Evolutionary conservation across 192 early-diverging fungal genomes (phyloP), one percentile per base, ranked within the genome.

Genomic region (Coemansia sp.): DNA sequence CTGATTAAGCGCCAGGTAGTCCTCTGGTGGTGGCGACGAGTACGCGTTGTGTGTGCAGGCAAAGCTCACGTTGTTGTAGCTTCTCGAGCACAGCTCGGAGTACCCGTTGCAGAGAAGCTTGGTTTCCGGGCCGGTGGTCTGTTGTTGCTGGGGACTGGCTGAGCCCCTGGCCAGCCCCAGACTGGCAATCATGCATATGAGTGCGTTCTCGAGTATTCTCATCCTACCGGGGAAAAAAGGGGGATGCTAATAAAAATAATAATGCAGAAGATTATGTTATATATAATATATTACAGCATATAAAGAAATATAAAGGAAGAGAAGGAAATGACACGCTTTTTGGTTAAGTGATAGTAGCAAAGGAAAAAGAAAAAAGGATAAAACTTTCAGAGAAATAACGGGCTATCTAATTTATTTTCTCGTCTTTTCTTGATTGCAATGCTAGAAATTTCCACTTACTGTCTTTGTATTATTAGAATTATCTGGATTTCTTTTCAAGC

Each of bases 11-110:
- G 83, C 75, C 6, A 78, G 78, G 3, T 67, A 39, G 5, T 40
- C 68, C 0, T 63, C 69, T 8, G 78, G 71, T 13, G 78, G 82
- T n/a, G 77, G 54, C 55, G 73, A 87, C 36, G 88, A 83, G 69
- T 85, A 91, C 0, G 91, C 78, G 63, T 92, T 93, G 77, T 95
- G 93, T 10, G 93, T 92, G 36, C 85, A 85, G 2, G 87, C 84
- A 49, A 83, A 89, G 11, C 88, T 84, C 36, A 95, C 83, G 21
- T 86, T 59, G 69, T 85, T 82, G 66, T 92, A 95, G 1, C 80
- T 70, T 32, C 85, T 85, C 39, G 61, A 42, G 63, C 93, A 95
- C 4, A 92, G 82, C 47, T 80, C 85, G 0, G 76, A 60, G 57
- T 89, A 85, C 1, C 92, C 92, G 40, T 90, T 91, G 68, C 92